A percentile compares a stretch with the other conserved stretches of the same genome.
Evolutionary conservation across 495 filamentous ascomycete species (phyloP).

Genomic region (Cercophora scortea): DNA sequence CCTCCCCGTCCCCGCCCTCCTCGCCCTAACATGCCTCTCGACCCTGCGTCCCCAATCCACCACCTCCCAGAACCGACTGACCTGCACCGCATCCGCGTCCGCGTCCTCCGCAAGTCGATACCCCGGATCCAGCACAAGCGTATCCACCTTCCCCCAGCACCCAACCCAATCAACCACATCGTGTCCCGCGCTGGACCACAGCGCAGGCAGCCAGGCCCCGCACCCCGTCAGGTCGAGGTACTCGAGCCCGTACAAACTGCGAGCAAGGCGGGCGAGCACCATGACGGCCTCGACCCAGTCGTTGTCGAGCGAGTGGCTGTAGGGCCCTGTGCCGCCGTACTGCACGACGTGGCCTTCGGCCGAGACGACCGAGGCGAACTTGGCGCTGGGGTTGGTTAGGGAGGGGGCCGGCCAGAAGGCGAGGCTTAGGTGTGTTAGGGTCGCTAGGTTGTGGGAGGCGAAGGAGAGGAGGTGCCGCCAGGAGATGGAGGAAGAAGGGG

Average conservation of each 20-base stretch:
- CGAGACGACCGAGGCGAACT: constrained; percentile 39
- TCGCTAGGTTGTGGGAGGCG: constrained; percentile 56
- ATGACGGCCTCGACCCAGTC: constrained; percentile 64
- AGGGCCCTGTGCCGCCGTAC: constrained; percentile 57
- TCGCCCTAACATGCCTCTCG: constrained; percentile 1
- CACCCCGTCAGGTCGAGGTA: constrained; percentile 81
- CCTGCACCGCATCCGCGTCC: not conserved
- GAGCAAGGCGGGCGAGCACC: constrained; percentile 61
- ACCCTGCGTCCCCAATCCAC: not conserved
- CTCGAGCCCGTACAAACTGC: constrained; percentile 59
- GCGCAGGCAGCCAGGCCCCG: constrained; percentile 56
- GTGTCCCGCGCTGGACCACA: constrained; percentile 31
- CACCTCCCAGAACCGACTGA: not conserved
- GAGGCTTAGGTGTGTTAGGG: constrained; percentile 68
- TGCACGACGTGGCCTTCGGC: constrained; percentile 32
- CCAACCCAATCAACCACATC: constrained; percentile 35
- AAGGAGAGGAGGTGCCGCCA: constrained; percentile 63
- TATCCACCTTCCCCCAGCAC: constrained; percentile 38
- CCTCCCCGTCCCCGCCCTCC: not conserved
- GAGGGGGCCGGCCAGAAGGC: constrained; percentile 75
- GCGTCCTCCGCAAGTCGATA: constrained; percentile 6
- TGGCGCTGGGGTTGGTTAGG: constrained; percentile 52
- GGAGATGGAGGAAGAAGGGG: constrained; percentile 28
- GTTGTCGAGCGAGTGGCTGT: constrained; percentile 55
- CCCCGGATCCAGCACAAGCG: constrained; percentile 27